Evolutionary conservation across 768 basidiomycete genomes (phyloP).

Genomic region (Phlegmacium glaucopus): DNA sequence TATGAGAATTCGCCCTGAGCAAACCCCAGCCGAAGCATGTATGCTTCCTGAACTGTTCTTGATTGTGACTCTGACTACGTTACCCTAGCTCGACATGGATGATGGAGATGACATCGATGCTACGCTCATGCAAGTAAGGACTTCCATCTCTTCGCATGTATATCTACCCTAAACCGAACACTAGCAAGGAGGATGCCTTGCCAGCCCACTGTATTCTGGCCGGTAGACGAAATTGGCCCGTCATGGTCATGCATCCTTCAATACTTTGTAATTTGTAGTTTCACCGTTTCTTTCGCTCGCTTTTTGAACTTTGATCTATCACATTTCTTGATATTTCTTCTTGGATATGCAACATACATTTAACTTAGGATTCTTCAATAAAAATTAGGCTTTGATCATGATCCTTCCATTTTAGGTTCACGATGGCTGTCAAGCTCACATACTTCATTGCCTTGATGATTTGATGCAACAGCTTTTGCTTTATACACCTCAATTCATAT

Average conservation of each 20-base stretch:
- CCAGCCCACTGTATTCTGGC: too few relatives aligned
- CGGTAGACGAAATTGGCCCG: too few relatives aligned
- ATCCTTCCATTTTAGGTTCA: background rate
- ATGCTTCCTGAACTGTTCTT: background rate
- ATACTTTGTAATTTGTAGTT: too few relatives aligned
- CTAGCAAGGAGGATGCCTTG: background rate
- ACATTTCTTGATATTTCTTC: too few relatives aligned
- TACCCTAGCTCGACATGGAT: constrained; percentile 47
- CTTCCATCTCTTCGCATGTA: background rate
- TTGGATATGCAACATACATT: too few relatives aligned
- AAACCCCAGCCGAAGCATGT: constrained; percentile 11
- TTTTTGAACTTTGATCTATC: too few relatives aligned
- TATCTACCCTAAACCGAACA: background rate
- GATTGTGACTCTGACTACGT: background rate
- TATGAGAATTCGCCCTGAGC: constrained; percentile 9
- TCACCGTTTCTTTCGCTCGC: too few relatives aligned
- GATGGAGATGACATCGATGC: constrained; percentile 62
- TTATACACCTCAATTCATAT: constrained; percentile 3
- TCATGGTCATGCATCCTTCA: too few relatives aligned
- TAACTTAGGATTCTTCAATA: background rate
- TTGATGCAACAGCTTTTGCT: background rate
- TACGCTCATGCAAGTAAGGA: constrained; percentile 45
- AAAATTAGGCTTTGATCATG: background rate
- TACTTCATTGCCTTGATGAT: background rate
- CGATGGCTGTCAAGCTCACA: too few relatives aligned